phyloP scores from a whole-genome alignment of 257 asterid genomes.

The Capsicum baccatum region DNA sequence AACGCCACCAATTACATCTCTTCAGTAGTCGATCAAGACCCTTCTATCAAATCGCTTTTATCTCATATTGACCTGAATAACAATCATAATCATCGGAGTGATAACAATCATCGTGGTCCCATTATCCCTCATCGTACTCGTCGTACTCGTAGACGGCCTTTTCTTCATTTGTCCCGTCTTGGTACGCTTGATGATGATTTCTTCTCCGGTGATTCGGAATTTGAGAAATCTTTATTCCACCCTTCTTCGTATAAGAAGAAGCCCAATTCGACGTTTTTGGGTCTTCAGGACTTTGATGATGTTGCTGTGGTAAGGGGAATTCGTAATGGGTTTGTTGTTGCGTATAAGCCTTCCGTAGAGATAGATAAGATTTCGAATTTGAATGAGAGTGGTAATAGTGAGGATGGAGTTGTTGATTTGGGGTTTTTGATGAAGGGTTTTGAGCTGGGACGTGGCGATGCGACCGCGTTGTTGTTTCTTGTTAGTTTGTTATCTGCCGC shows the following conservation, averaged over 20 bases:
- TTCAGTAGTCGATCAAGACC: conserved; percentile 71
- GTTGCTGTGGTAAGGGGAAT: too few species aligned
- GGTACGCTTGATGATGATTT: conserved; percentile 89
- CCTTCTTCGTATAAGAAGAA: conserved; percentile 48
- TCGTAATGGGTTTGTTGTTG: too few species aligned
- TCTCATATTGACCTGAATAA: conserved; percentile 58
- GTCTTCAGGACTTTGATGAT: conserved; percentile 51
- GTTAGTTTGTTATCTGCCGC: conserved; percentile 61
- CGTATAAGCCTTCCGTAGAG: too few species aligned
- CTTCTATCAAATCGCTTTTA: conserved; percentile 74
- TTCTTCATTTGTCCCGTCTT: conserved; percentile 85
- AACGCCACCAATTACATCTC: conserved; percentile 74
- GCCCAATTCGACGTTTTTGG: conserved; percentile 52
- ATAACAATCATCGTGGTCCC: too few species aligned
- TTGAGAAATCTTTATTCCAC: conserved; percentile 72
- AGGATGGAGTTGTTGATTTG: conserved; percentile 51
- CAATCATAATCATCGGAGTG: too few species aligned
- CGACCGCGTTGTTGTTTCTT: conserved; percentile 58
- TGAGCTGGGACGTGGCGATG: conserved; percentile 69
- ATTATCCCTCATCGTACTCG: too few species aligned
- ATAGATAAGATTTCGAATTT: too few species aligned
- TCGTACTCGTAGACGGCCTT: conserved; percentile 64
- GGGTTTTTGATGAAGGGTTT: conserved; percentile 72
- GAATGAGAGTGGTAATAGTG: too few species aligned
- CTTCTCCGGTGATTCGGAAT: conserved; percentile 85